Percentiles rank a stretch among this genome's conserved stretches.
phyloP scores from a whole-genome alignment of 2,329 filamentous ascomycete species.

The Fusarium solani-melongenae region DNA sequence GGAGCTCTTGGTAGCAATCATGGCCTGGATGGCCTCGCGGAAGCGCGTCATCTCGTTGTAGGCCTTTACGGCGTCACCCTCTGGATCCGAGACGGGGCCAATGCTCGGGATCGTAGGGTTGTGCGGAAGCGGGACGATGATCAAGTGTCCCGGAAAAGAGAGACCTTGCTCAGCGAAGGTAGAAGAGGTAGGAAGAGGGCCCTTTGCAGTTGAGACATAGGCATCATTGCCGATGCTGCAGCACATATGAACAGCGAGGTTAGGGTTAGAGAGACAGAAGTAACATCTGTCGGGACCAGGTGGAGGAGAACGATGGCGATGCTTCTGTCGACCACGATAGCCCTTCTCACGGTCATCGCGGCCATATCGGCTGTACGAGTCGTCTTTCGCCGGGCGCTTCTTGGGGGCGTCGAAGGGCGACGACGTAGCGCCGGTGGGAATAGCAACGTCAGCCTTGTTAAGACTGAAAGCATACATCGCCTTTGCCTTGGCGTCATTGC shows the following conservation, averaged over 20 bases:
- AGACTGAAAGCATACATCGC: constrained; percentile 83
- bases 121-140: constrained; percentile 91
- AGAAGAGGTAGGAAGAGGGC: constrained; percentile 78
- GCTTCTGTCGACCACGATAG: constrained; percentile 56
- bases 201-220: constrained; percentile 93
- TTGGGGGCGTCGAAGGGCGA: constrained; percentile 74
- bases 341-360: constrained; percentile 57
- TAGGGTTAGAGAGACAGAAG: constrained; percentile 92
- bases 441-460: constrained; percentile 70
- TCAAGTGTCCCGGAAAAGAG: constrained; percentile 83
- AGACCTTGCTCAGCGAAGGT: constrained; percentile 75
- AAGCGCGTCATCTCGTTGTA: constrained; percentile 87
- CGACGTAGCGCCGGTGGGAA: constrained; percentile 78
- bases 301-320: constrained; percentile 64
- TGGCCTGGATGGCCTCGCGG: constrained; percentile 78
- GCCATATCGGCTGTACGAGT: constrained; percentile 67
- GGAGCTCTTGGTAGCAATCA: constrained; percentile 70
- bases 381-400: constrained; percentile 66
- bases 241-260: constrained; percentile 86
- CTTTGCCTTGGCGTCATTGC: constrained; percentile 81
- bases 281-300: constrained; percentile 86
- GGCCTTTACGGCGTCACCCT: constrained; percentile 68
- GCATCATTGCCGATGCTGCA: constrained; percentile 87
- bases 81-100: constrained; percentile 61
- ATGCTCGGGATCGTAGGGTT: constrained; percentile 79